phyloP scores from a whole-genome alignment of 768 basidiomycete species.

The Leccinum truebloodii region DNA sequence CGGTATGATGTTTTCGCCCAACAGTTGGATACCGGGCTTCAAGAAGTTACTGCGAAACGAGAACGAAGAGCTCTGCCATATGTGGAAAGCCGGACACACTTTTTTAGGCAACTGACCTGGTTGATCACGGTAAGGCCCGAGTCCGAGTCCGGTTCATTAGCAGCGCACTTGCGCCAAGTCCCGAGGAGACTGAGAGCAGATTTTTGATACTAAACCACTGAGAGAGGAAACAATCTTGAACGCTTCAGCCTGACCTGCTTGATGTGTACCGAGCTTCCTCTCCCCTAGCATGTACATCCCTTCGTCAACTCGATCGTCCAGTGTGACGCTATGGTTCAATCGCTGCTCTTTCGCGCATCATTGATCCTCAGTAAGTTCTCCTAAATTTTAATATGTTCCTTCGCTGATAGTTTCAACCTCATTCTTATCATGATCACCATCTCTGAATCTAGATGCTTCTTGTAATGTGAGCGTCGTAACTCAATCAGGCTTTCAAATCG shows the following conservation, averaged over 20 bases:
- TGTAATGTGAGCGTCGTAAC: neutral
- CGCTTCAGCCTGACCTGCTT: neutral
- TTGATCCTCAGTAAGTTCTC: slow-evolving; percentile 22
- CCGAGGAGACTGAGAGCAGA: too few species aligned
- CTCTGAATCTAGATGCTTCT: neutral
- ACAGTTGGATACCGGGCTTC: too few species aligned
- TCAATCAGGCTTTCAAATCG: slow-evolving; percentile 24
- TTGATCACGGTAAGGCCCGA: too few species aligned
- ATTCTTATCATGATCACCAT: slow-evolving; percentile 15
- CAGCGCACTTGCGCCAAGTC: too few species aligned
- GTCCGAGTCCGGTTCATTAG: too few species aligned
- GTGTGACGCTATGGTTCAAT: slow-evolving; percentile 19
- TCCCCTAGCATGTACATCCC: slow-evolving; percentile 9
- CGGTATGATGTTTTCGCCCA: too few species aligned
- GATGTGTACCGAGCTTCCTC: neutral
- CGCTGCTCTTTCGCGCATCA: slow-evolving; percentile 13
- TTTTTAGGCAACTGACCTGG: too few species aligned
- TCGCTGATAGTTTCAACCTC: slow-evolving; percentile 2
- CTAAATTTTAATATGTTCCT: neutral
- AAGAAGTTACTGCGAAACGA: too few species aligned
- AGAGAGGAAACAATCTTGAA: too few species aligned
- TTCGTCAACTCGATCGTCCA: slow-evolving; percentile 16
- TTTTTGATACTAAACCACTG: too few species aligned
- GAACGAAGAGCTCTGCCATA: too few species aligned
- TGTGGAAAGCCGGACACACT: too few species aligned